Percentiles rank a stretch among this genome's conserved stretches.
Evolutionary conservation across 2,329 filamentous ascomycete genomes (phyloP).

Genomic region (Pseudogymnoascus sp.): DNA sequence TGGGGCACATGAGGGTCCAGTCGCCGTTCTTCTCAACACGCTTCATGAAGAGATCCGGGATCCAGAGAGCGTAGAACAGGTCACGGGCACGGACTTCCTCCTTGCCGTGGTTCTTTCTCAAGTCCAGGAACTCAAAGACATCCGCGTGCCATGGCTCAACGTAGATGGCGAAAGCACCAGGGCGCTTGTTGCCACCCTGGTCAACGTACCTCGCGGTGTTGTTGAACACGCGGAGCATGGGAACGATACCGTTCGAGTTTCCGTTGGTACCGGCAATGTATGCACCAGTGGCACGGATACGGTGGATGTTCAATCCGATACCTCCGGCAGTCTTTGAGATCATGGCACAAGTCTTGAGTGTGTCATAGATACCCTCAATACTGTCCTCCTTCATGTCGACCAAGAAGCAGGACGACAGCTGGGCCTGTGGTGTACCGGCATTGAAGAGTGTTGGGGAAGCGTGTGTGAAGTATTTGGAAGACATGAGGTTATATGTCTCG

Average conservation of each 20-base stretch:
- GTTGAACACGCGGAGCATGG: constrained; percentile 98
- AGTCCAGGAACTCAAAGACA: constrained; percentile 93
- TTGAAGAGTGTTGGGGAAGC: constrained; percentile 98
- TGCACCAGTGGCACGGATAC: constrained; percentile 92
- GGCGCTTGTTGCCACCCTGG: constrained; percentile 98
- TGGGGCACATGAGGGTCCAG: constrained; percentile 98
- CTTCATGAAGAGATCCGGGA: constrained; percentile 99
- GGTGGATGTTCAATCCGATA: constrained; percentile 93
- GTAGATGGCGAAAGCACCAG: constrained; percentile 97
- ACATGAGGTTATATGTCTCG: constrained; percentile 99
- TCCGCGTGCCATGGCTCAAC: constrained; percentile 98
- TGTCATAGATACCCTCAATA: constrained; percentile 98
- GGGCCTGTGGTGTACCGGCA: constrained; percentile 86
- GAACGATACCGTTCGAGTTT: constrained; percentile 92
- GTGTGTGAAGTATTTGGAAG: constrained; percentile 96
- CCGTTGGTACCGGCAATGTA: constrained; percentile 98
- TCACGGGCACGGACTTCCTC: constrained; percentile 96
- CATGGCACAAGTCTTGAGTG: constrained; percentile 97
- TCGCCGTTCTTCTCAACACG: constrained; percentile 93
- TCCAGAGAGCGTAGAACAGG: constrained; percentile 96
- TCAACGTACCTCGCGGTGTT: constrained; percentile 98
- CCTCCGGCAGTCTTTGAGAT: constrained; percentile 99
- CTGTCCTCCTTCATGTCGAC: constrained; percentile 99
- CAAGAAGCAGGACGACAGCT: constrained; percentile 96
- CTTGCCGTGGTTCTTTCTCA: constrained; percentile 99